These are phyloP conservation scores for Sanghuangporus baumii DNA, from an alignment of 1,284 basidiomycete genomes.

Conservation along the genomic window DNA sequence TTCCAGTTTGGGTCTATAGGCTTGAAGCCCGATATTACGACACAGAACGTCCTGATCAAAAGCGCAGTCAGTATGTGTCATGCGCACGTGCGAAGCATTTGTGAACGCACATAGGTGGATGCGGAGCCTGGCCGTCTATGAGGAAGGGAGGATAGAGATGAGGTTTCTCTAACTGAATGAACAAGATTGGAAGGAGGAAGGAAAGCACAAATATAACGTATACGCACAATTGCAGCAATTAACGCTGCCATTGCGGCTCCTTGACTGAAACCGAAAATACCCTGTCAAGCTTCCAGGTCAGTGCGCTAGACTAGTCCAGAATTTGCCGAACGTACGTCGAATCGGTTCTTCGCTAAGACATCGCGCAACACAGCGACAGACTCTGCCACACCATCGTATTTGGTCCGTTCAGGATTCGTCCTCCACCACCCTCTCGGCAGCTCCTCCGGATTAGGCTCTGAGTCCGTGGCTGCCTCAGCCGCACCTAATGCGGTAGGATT, in stretches of 20 bases:
- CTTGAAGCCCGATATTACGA: slow-evolving; percentile 65
- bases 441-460: slow-evolving; percentile 46
- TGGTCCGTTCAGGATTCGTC: slow-evolving; percentile 42
- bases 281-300: slow-evolving; percentile 37
- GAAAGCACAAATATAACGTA: not conserved
- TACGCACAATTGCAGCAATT: slow-evolving; percentile 64
- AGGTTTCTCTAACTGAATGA: slow-evolving; percentile 43
- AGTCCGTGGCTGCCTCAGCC: slow-evolving; percentile 43
- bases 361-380: slow-evolving; percentile 41
- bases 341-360: slow-evolving; percentile 43
- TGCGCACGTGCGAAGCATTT: slow-evolving; percentile 13
- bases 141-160: slow-evolving; percentile 60
- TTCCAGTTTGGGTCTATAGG: slow-evolving; percentile 44
- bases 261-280: slow-evolving; percentile 83
- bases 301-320: not conserved
- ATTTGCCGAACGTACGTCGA: slow-evolving; percentile 42
- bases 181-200: not conserved
- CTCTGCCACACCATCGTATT: slow-evolving; percentile 57
- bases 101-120: slow-evolving; percentile 61
- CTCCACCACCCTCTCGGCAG: slow-evolving; percentile 82
- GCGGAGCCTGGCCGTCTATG: slow-evolving; percentile 55
- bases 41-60: slow-evolving; percentile 54
- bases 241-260: slow-evolving; percentile 78
- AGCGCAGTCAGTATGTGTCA: slow-evolving; percentile 3
- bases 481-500: slow-evolving; percentile 49